Evolutionary conservation across 495 filamentous ascomycete genomes (phyloP).

Genomic region (Chaetomidium leptoderma): DNA sequence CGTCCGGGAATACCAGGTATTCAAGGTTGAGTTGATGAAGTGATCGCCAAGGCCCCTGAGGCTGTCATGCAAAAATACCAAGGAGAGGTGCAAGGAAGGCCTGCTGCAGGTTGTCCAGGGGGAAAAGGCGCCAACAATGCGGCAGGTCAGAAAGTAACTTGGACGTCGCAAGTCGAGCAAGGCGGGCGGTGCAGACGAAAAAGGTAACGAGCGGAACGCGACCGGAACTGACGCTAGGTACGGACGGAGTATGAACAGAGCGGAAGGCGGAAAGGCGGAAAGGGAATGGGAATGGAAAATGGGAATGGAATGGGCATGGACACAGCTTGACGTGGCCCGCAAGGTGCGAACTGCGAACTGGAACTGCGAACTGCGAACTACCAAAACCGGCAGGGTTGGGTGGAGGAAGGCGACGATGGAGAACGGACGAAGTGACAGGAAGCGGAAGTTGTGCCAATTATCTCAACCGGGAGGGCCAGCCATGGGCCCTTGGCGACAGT

Average conservation of each 20-base stretch:
- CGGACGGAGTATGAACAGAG: background rate
- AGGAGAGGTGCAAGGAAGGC: conserved; percentile 1
- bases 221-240: conserved; percentile 4
- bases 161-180: too few relatives aligned
- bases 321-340: background rate
- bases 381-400: background rate
- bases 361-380: too few relatives aligned
- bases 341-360: background rate
- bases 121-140: background rate
- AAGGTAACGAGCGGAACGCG: conserved; percentile 9
- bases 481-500: conserved; percentile 18
- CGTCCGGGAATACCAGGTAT: background rate
- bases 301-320: too few relatives aligned
- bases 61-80: conserved; percentile 22
- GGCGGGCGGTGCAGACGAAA: background rate
- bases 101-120: background rate
- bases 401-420: conserved; percentile 13
- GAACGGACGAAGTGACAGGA: conserved; percentile 15
- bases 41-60: conserved; percentile 20
- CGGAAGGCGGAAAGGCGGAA: conserved; percentile 1
- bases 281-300: too few relatives aligned
- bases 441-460: conserved; percentile 21
- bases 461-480: too few relatives aligned
- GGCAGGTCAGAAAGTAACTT: background rate
- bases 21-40: conserved; percentile 10